These are phyloP conservation scores for Suhomyces terraborum DNA, from an alignment of 1,139 yeast species.

Conservation along the genomic window DNA sequence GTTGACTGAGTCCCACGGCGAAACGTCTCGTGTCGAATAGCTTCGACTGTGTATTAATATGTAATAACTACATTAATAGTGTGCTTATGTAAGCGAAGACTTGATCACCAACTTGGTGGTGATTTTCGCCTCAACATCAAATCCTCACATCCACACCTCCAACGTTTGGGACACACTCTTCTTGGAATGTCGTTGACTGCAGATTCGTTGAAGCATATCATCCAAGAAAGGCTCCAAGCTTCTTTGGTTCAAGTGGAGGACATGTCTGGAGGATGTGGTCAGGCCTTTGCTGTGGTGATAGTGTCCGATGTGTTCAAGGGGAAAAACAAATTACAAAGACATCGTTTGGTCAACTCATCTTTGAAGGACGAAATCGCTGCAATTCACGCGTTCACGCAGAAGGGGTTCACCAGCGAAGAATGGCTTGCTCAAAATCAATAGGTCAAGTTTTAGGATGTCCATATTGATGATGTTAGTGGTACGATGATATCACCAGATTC, in stretches of 20 bases:
- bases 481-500: too few relatives aligned
- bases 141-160: too few relatives aligned
- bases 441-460: conserved; percentile 15
- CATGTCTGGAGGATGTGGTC: conserved; percentile 86
- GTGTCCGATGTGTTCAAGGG: conserved; percentile 74
- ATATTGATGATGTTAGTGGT: neutral
- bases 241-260: conserved; percentile 63
- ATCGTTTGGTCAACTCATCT: conserved; percentile 77
- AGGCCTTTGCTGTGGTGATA: conserved; percentile 82
- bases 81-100: neutral
- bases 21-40: conserved; percentile 21
- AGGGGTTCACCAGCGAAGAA: conserved; percentile 73
- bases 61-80: conserved; percentile 1
- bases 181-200: conserved; percentile 44
- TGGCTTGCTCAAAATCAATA: conserved; percentile 61
- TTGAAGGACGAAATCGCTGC: conserved; percentile 78
- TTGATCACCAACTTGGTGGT: too few relatives aligned
- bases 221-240: conserved; percentile 54
- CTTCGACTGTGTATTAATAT: conserved; percentile 6
- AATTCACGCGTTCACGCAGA: conserved; percentile 95
- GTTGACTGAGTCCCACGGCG: conserved; percentile 32
- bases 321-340: conserved; percentile 83
- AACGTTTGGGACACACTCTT: neutral
- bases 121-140: too few relatives aligned
- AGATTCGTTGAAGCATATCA: conserved; percentile 47